These are phyloP conservation scores for Gardenia jasminoides DNA, from an alignment of 257 asterid species.

Conservation along the genomic window DNA sequence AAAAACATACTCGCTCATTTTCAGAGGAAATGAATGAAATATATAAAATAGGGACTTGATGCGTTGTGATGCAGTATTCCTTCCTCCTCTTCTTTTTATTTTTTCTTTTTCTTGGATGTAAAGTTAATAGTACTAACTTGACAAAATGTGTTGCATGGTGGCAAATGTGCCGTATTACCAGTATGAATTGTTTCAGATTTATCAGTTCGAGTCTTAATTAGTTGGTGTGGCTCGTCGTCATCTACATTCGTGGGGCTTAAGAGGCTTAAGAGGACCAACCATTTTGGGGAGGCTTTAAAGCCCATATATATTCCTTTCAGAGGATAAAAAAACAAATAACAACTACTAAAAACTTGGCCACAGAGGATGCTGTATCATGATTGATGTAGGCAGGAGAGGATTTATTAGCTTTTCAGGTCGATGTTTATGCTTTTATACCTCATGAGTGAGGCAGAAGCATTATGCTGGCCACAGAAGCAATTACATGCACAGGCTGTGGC, in stretches of 20 bases:
- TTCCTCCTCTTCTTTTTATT: no score
- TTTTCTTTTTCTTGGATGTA: no score
- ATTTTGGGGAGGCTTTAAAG: no score
- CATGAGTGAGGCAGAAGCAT: slow-evolving; percentile 8
- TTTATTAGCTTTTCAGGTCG: background rate
- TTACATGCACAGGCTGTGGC: background rate
- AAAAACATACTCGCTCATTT: background rate
- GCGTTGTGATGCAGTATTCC: no score
- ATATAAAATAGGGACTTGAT: background rate
- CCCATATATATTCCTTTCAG: no score
- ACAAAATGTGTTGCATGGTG: background rate
- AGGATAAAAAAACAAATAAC: no score
- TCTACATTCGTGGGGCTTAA: background rate
- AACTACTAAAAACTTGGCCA: no score
- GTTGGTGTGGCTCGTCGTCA: background rate
- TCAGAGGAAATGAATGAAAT: background rate
- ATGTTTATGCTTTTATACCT: background rate
- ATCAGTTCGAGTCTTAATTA: background rate
- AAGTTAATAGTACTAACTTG: no score
- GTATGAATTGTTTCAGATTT: background rate
- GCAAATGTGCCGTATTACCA: background rate
- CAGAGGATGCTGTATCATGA: no score
- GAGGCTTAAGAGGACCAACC: background rate
- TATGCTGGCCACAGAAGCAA: slow-evolving; percentile 5
- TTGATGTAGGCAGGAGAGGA: background rate